Conservation (phyloP, 2,329 filamentous ascomycete species). For the Cladophialophora chaetospira region DNA sequence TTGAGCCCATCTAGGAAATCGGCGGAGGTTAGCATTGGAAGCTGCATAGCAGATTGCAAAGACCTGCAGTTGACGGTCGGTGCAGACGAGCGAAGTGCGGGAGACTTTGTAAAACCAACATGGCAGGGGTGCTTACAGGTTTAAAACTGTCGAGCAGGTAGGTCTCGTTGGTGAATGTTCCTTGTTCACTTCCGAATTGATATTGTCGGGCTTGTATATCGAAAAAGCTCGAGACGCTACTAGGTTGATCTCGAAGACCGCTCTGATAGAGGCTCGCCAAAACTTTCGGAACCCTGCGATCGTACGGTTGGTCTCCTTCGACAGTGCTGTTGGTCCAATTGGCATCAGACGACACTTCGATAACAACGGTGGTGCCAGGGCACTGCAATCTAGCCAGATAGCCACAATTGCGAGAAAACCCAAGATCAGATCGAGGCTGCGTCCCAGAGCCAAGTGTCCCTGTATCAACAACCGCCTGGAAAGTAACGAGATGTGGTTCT, state of each 20-base stretch:
- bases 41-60: no score
- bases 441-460: slow-evolving; percentile 46
- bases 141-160: slow-evolving; percentile 30
- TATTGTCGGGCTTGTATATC: slow-evolving; percentile 45
- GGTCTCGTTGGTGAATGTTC: background rate
- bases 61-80: no score
- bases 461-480: slow-evolving; percentile 43
- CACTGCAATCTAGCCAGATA: slow-evolving; percentile 24
- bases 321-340: slow-evolving; percentile 23
- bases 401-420: slow-evolving; percentile 40
- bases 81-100: no score
- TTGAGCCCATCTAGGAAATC: no score
- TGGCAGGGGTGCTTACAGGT: no score
- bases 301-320: slow-evolving; percentile 30
- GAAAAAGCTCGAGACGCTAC: slow-evolving; percentile 46
- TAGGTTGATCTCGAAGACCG: slow-evolving; percentile 34
- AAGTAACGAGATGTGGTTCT: slow-evolving; percentile 31
- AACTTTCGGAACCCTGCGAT: slow-evolving; percentile 39
- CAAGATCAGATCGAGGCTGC: slow-evolving; percentile 36
- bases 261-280: slow-evolving; percentile 44
- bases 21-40: no score
- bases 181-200: slow-evolving; percentile 20
- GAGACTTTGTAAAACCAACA: no score
- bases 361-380: slow-evolving; percentile 35
- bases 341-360: background rate